Evolutionary conservation across 106 monocot genomes (phyloP).

Genomic region (Apostasia shenzhenica): DNA sequence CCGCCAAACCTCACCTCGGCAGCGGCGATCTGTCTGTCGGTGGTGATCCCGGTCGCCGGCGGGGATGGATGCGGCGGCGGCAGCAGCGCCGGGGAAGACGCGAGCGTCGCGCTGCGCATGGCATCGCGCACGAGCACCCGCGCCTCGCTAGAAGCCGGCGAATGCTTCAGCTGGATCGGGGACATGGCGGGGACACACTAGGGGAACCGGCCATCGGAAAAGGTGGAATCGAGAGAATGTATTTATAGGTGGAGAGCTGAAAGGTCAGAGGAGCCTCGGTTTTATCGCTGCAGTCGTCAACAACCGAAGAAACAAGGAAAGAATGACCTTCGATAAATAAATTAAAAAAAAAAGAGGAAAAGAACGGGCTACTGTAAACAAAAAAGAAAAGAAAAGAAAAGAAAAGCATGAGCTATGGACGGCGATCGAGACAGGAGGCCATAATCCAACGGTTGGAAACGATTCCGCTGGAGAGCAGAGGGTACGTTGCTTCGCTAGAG

Average conservation of each 20-base stretch:
- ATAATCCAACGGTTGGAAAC: too few species aligned
- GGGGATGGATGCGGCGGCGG: conserved; percentile 7
- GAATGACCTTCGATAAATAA: too few species aligned
- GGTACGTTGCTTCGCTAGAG: too few species aligned
- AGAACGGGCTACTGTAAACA: too few species aligned
- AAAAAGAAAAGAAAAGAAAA: too few species aligned
- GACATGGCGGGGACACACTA: neutral
- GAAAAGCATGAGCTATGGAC: too few species aligned
- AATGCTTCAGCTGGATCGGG: conserved; percentile 34
- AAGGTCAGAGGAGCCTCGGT: neutral
- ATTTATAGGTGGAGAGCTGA: neutral
- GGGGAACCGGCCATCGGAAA: neutral
- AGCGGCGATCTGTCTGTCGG: conserved; percentile 13
- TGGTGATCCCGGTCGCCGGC: neutral
- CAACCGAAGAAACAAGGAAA: too few species aligned
- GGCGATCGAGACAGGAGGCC: too few species aligned
- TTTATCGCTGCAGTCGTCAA: neutral
- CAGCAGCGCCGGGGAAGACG: conserved; percentile 9
- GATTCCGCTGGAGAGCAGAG: too few species aligned
- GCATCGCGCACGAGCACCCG: conserved; percentile 32
- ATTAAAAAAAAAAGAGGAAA: too few species aligned
- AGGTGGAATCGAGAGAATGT: neutral
- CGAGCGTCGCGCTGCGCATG: conserved; percentile 24
- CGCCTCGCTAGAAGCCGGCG: conserved; percentile 15
- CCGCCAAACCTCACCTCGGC: conserved; percentile 29